phyloP scores from a whole-genome alignment of 2,329 filamentous ascomycete species.

The Amesomyces nigricolor region DNA sequence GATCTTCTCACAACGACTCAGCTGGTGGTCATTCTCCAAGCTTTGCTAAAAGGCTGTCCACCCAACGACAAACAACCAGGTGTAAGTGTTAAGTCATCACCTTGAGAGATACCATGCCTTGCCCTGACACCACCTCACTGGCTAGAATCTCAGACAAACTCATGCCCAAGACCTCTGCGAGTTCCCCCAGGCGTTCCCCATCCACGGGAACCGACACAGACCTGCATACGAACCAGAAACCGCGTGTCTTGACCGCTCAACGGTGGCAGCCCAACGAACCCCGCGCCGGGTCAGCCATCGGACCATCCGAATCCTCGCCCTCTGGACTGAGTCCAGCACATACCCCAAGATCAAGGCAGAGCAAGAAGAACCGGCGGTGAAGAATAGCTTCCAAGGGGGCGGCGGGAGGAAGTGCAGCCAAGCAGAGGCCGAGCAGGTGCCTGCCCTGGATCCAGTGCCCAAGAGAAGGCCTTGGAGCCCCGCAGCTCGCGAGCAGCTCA shows the following conservation, averaged over 20 bases:
- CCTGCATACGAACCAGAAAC: conserved; percentile 16
- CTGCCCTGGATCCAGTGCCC: not conserved
- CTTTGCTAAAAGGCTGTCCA: too few species aligned
- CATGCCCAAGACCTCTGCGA: not conserved
- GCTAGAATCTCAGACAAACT: not conserved
- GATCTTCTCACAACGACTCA: too few species aligned
- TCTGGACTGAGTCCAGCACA: not conserved
- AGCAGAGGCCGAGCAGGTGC: not conserved
- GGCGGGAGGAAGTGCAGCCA: conserved; percentile 7
- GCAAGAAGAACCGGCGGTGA: conserved; percentile 14
- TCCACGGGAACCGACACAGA: conserved; percentile 15
- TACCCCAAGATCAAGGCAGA: not conserved
- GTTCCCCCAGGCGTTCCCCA: conserved; percentile 11
- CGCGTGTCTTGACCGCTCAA: conserved; percentile 15
- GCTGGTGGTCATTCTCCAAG: too few species aligned
- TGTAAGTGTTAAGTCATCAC: too few species aligned
- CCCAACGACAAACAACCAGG: too few species aligned
- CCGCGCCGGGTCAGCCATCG: not conserved
- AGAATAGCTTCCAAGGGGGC: not conserved
- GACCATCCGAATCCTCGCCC: not conserved
- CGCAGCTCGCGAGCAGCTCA: not conserved
- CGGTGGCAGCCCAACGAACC: conserved; percentile 15
- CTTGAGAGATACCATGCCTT: not conserved
- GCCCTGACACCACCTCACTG: not conserved
- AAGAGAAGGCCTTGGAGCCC: not conserved